Conservation (phyloP, 2,329 filamentous ascomycete genomes). For the Cadophora gregata region DNA sequence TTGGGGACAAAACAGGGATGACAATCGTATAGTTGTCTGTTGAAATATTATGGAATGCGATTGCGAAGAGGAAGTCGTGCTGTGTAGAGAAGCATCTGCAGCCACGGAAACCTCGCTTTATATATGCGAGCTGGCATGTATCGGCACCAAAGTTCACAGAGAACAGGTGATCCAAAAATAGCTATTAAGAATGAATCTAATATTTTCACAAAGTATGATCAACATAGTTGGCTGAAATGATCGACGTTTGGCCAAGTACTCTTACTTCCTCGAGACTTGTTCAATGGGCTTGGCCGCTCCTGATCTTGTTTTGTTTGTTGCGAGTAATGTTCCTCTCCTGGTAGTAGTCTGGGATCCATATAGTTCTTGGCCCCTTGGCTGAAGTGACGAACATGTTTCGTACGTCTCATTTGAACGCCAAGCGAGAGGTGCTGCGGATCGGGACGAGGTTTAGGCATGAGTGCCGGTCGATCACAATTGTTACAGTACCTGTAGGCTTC, state of each 20-base stretch:
- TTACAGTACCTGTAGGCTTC: too few relatives aligned
- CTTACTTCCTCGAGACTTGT: neutral
- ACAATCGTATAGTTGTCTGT: neutral
- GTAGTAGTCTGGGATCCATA: neutral
- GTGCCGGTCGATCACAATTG: conserved; percentile 7
- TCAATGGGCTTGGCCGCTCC: conserved; percentile 2
- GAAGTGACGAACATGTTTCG: neutral
- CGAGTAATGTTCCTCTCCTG: neutral
- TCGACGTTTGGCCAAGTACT: conserved; percentile 13
- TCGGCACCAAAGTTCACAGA: neutral
- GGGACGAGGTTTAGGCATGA: conserved; percentile 4
- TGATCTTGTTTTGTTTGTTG: conserved; percentile 9
- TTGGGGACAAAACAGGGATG: neutral
- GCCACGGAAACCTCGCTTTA: neutral
- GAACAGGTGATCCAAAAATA: neutral
- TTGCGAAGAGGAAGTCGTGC: neutral
- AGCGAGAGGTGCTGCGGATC: neutral
- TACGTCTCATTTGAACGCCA: conserved; percentile 1
- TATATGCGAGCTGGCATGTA: neutral
- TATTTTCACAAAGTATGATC: neutral
- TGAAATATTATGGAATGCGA: neutral
- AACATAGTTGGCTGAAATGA: neutral
- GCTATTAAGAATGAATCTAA: neutral
- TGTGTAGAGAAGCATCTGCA: neutral
- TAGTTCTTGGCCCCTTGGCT: conserved; percentile 9